phyloP scores from a whole-genome alignment of 139 green algal genomes.

The Ettlia oleoabundans region DNA sequence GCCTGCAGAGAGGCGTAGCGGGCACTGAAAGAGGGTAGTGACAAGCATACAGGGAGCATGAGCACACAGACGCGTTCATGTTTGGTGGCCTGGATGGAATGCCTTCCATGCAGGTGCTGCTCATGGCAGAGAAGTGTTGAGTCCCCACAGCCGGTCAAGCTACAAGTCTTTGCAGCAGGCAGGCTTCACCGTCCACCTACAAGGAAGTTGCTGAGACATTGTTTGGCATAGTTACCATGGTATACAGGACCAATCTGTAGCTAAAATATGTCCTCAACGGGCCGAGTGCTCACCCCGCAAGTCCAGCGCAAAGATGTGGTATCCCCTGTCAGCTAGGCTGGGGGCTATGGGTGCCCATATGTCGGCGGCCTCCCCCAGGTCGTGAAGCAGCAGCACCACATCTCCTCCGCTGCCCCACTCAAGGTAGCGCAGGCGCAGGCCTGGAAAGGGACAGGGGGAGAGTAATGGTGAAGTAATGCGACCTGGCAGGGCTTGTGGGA shows the following conservation, averaged over 20 bases:
- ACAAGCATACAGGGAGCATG: no score
- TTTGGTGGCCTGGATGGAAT: no score
- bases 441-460: neutral
- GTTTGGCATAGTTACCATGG: neutral
- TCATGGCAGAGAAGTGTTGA: no score
- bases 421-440: slow-evolving; percentile 49
- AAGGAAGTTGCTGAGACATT: no score
- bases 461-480: no score
- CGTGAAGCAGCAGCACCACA: slow-evolving; percentile 52
- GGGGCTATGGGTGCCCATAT: slow-evolving; percentile 37
- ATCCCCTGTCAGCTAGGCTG: slow-evolving; percentile 38
- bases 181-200: no score
- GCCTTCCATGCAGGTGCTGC: no score
- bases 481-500: no score
- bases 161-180: no score
- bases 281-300: slow-evolving; percentile 26
- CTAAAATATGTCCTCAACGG: neutral
- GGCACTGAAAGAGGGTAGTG: neutral
- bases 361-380: slow-evolving; percentile 21
- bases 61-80: no score
- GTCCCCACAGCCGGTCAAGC: no score
- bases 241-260: neutral
- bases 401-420: slow-evolving; percentile 34
- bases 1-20: slow-evolving; percentile 5
- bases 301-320: slow-evolving; percentile 44